A percentile compares a stretch with the other conserved stretches of the same genome.
Evolutionary conservation across 1,139 yeast species (phyloP).

Genomic region (Yamadazyma buinensis): DNA sequence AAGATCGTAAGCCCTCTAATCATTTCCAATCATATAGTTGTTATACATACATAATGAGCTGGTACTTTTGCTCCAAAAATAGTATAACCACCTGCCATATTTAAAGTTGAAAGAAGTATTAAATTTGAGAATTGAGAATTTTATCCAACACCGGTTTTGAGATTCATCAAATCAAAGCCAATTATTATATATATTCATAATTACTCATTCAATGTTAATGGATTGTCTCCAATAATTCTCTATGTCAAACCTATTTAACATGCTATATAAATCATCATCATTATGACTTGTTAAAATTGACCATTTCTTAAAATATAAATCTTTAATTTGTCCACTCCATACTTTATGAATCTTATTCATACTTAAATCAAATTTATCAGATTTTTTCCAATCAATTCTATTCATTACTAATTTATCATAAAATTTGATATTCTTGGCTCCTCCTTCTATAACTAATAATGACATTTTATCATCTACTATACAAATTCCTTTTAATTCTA

Average conservation of each 20-base stretch:
- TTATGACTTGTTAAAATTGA: slow-evolving; percentile 45
- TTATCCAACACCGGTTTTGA: no score
- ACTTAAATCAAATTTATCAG: slow-evolving; percentile 35
- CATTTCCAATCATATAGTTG: not conserved
- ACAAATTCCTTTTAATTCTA: slow-evolving; percentile 59
- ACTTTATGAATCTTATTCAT: slow-evolving; percentile 50
- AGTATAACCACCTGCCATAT: slow-evolving; percentile 61
- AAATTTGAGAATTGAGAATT: no score
- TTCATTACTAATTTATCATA: slow-evolving; percentile 58
- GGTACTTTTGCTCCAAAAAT: slow-evolving; percentile 64
- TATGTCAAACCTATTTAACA: slow-evolving; percentile 47
- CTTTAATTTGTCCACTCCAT: slow-evolving; percentile 75
- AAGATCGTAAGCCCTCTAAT: no score
- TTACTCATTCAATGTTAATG: slow-evolving; percentile 8
- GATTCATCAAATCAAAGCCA: slow-evolving; percentile 1
- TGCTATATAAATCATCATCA: slow-evolving; percentile 53
- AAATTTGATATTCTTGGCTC: slow-evolving; percentile 53
- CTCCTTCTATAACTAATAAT: slow-evolving; percentile 72
- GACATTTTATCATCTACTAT: slow-evolving; percentile 42
- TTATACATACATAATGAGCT: slow-evolving; percentile 56
- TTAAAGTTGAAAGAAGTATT: not conserved
- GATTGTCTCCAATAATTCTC: slow-evolving; percentile 64
- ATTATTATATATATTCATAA: no score
- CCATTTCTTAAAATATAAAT: slow-evolving; percentile 60
- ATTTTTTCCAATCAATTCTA: slow-evolving; percentile 70